phyloP scores from a whole-genome alignment of 2,329 filamentous ascomycete species.

The Aspergillus bombycis region DNA sequence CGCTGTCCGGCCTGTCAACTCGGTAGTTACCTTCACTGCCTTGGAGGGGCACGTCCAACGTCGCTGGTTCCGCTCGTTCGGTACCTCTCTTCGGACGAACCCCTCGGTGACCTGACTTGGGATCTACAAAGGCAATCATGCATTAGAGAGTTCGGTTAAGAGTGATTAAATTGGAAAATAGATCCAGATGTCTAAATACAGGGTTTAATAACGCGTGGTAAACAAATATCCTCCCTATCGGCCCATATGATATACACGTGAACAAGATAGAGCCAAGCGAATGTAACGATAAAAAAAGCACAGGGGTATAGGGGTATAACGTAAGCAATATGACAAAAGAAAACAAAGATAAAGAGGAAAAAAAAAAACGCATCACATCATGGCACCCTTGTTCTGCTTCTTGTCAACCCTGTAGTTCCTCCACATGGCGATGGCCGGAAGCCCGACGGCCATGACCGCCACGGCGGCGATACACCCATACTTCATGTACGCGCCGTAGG shows the following conservation, averaged over 20 bases:
- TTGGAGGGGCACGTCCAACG: neutral
- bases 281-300: neutral
- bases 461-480: conserved; percentile 32
- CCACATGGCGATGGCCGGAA: conserved; percentile 32
- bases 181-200: neutral
- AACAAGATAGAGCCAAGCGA: neutral
- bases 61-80: neutral
- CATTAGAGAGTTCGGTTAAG: neutral
- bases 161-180: neutral
- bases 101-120: neutral
- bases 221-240: neutral
- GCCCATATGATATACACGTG: neutral
- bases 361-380: conserved; percentile 8
- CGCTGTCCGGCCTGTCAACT: neutral
- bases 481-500: conserved; percentile 36
- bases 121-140: neutral
- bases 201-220: no score
- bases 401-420: conserved; percentile 32
- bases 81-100: neutral
- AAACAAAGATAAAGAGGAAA: no score
- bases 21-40: neutral
- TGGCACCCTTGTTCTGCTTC: conserved; percentile 34
- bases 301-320: neutral
- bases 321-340: neutral
- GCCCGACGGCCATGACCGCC: conserved; percentile 26